Percentiles rank a stretch among this genome's conserved stretches.
Conservation (phyloP, 352 stramenopile genomes). For the Phytophthora palmivora region DNA sequence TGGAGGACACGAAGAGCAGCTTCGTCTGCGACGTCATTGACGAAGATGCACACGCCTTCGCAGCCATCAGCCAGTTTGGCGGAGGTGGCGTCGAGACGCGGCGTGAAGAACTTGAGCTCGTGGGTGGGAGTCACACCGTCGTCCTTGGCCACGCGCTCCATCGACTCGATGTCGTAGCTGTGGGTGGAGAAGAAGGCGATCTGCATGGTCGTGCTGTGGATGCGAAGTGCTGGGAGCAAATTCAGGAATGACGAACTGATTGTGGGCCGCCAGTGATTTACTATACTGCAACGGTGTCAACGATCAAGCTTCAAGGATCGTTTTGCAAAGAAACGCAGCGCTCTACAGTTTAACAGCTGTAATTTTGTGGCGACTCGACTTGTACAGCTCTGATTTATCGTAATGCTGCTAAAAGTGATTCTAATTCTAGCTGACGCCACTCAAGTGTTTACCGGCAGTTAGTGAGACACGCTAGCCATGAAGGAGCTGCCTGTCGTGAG, state of each 20-base stretch:
- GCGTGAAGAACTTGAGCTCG: conserved; percentile 65
- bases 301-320: conserved; percentile 28
- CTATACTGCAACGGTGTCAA: conserved; percentile 6
- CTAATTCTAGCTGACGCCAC: neutral
- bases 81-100: conserved; percentile 56
- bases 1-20: conserved; percentile 60
- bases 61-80: conserved; percentile 61
- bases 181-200: conserved; percentile 85
- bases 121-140: conserved; percentile 51
- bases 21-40: conserved; percentile 84
- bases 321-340: conserved; percentile 30
- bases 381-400: neutral
- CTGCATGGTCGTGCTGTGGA: conserved; percentile 61
- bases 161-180: conserved; percentile 74
- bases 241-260: conserved; percentile 31
- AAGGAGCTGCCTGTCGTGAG: too few relatives aligned
- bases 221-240: conserved; percentile 20
- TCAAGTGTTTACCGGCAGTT: too few relatives aligned
- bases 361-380: neutral
- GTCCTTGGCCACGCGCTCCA: conserved; percentile 50
- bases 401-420: neutral
- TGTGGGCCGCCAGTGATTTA: conserved; percentile 9
- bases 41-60: conserved; percentile 83
- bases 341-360: conserved; percentile 1
- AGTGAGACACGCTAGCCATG: conserved; percentile 6